phyloP scores from a whole-genome alignment of 2,329 filamentous ascomycete genomes.

The Ophiocordyceps australis region DNA sequence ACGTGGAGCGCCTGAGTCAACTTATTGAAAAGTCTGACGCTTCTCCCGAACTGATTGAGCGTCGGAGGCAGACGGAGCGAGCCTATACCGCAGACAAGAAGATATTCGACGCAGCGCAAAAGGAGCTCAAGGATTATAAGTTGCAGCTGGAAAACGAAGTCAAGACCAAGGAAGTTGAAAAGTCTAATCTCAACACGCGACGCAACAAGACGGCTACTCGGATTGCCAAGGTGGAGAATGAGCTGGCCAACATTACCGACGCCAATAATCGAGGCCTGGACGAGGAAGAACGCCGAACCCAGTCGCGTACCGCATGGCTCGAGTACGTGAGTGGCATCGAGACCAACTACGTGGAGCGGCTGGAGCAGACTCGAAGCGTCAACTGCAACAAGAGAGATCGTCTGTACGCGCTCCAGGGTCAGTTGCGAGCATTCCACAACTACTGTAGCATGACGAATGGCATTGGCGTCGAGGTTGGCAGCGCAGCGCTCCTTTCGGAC shows the following conservation, averaged over 20 bases:
- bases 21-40: conserved; percentile 43
- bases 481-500: conserved; percentile 5
- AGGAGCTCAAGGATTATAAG: conserved; percentile 39
- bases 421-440: conserved; percentile 13
- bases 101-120: conserved; percentile 38
- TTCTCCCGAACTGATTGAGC: conserved; percentile 42
- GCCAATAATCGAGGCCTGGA: conserved; percentile 48
- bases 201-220: conserved; percentile 55
- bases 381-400: conserved; percentile 13
- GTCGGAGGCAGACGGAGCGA: conserved; percentile 35
- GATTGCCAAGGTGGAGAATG: conserved; percentile 54
- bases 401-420: conserved; percentile 11
- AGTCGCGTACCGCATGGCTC: conserved; percentile 28
- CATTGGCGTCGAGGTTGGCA: conserved; percentile 11
- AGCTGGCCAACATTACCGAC: conserved; percentile 51
- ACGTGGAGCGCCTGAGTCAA: conserved; percentile 35
- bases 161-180: conserved; percentile 44
- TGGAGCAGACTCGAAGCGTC: conserved; percentile 17
- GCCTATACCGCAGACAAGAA: conserved; percentile 35
- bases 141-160: conserved; percentile 42
- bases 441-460: conserved; percentile 14
- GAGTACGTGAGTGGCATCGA: conserved; percentile 26
- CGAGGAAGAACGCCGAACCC: conserved; percentile 40
- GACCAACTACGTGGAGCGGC: conserved; percentile 23
- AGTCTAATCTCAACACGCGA: conserved; percentile 44